Base-by-base conservation (phyloP, 768 basidiomycete species). In the Lentinula edodes region DNA sequence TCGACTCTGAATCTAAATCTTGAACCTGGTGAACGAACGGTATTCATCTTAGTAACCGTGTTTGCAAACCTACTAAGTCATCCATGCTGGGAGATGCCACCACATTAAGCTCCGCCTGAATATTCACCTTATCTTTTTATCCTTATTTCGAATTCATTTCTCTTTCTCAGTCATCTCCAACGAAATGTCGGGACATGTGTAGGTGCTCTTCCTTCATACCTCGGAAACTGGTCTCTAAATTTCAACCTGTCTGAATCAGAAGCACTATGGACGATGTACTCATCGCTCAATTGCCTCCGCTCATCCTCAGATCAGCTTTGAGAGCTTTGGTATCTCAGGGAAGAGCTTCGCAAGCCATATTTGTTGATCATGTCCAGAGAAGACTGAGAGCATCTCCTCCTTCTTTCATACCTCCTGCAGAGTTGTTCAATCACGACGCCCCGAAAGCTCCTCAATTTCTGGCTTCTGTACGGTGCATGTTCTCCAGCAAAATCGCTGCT, bases 181-280 rank as follows among this genome's bases (percentile, higher is more conserved):
- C 45, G 39, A 51, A 23, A 59, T 59, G 58, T 4, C 35, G 8
- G 58, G 58, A 34, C 58, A 59, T 59, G 58, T 59, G 58, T 59
- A 50, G 20, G 42, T 15, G 15, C 16, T 39, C 28, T 45, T 32
- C 28, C 34, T 28, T 20, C 36, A 45, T 35, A 6, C 12, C 8
- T 50, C 41, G 41, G 15, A 5, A 9, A 18, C 32, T 34, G 16
- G 3, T n/a, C 28, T 48, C 6, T 38, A 15, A 34, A 63, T 51
- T 23, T 48, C 42, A 6, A 9, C 50, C 28, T 15, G 18, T 23
- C 28, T 41, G 15, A 18, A 20, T 51, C 53, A 65, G 64, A 6
- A 65, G 61, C 34, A 65, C 57, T 46, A 65, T 65, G 64, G 62
- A 65, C 60, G 64, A 65, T 51, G 62, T 65, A 20, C 62, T 65